phyloP scores from a whole-genome alignment of 2,329 filamentous ascomycete genomes.

The Clonostachys byssicola region DNA sequence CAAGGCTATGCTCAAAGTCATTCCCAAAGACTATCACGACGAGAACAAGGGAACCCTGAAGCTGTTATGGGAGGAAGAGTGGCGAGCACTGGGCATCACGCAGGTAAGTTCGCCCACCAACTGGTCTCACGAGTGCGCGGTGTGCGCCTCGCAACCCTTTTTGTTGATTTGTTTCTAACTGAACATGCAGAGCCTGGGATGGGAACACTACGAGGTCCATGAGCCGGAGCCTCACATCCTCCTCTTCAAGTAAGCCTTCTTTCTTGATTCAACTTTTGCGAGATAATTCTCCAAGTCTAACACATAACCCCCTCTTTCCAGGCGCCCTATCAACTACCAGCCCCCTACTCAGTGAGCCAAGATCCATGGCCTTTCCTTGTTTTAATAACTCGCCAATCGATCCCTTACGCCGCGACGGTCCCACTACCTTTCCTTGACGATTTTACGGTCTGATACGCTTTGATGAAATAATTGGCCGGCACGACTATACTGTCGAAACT shows the following conservation, averaged over 20 bases:
- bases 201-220: slow-evolving; percentile 99
- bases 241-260: slow-evolving; percentile 81
- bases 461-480: too few relatives aligned
- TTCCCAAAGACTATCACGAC: slow-evolving; percentile 90
- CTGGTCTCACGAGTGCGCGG: background rate
- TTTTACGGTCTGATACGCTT: too few relatives aligned
- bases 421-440: too few relatives aligned
- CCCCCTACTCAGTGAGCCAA: slow-evolving; percentile 47
- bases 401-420: too few relatives aligned
- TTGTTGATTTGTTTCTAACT: background rate
- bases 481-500: too few relatives aligned
- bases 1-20: slow-evolving; percentile 96
- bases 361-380: too few relatives aligned
- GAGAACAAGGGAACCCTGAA: slow-evolving; percentile 86
- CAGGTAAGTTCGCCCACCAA: slow-evolving; percentile 56
- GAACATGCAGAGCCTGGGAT: slow-evolving; percentile 76
- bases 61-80: slow-evolving; percentile 96
- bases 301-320: slow-evolving; percentile 25
- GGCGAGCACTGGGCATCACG: slow-evolving; percentile 94
- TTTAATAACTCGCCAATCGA: too few relatives aligned
- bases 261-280: background rate
- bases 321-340: slow-evolving; percentile 82
- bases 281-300: background rate
- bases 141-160: background rate
- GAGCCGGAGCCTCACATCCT: slow-evolving; percentile 98